phyloP scores from a whole-genome alignment of 176 grass and related monocot genomes.

The Bothriochloa decipiens region DNA sequence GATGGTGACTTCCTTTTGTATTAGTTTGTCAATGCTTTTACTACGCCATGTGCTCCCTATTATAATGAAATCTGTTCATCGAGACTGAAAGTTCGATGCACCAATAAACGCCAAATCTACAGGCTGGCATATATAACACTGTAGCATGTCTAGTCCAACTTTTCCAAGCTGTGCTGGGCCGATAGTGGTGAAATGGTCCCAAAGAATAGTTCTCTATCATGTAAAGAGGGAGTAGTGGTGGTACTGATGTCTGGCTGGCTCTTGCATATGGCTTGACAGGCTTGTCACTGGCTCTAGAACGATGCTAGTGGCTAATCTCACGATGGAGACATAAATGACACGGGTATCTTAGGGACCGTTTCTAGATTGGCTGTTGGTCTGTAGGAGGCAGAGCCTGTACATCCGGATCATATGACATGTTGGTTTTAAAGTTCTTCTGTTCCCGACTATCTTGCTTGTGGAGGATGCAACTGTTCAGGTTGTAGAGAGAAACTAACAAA shows the following conservation, averaged over 20 bases:
- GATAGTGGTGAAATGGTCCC: slow-evolving; percentile 39
- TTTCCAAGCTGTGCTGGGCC: slow-evolving; percentile 44
- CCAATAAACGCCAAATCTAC: slow-evolving; percentile 23
- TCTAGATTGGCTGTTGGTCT: slow-evolving; percentile 43
- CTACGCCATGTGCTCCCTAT: background rate
- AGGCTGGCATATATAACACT: slow-evolving; percentile 26
- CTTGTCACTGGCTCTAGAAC: slow-evolving; percentile 45
- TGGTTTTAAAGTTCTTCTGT: slow-evolving; percentile 1
- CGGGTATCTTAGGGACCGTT: slow-evolving; percentile 44
- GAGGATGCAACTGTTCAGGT: slow-evolving; percentile 23
- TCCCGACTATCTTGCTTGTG: slow-evolving; percentile 1
- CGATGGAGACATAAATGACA: slow-evolving; percentile 41
- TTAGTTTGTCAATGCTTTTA: background rate
- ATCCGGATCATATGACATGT: slow-evolving; percentile 33
- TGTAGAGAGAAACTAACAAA: background rate
- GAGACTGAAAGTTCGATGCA: background rate
- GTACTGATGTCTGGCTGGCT: slow-evolving; percentile 51
- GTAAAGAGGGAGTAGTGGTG: slow-evolving; percentile 39
- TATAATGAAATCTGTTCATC: slow-evolving; percentile 12
- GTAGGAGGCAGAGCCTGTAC: slow-evolving; percentile 49
- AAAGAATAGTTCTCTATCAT: slow-evolving; percentile 42
- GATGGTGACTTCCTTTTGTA: background rate
- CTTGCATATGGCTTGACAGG: slow-evolving; percentile 43
- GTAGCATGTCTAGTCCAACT: slow-evolving; percentile 30
- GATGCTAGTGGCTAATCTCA: slow-evolving; percentile 49